A percentile compares a stretch with the other conserved stretches of the same genome.
Evolutionary conservation across 352 stramenopile species (phyloP).

Genomic region (Globisporangium sylvaticum): DNA sequence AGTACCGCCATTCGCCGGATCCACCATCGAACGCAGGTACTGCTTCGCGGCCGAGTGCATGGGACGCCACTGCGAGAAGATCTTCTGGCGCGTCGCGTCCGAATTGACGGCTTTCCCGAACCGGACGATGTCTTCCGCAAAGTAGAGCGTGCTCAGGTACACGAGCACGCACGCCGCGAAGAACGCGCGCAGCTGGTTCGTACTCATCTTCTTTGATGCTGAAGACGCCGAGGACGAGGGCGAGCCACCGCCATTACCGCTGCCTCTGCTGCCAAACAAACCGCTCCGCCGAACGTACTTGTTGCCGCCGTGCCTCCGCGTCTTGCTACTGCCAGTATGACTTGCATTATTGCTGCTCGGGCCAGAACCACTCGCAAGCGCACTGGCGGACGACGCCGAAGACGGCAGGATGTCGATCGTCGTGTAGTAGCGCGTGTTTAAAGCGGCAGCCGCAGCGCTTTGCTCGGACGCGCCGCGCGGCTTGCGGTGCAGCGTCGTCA

Average conservation of each 20-base stretch:
- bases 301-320: background rate
- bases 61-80: constrained; percentile 17
- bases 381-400: background rate
- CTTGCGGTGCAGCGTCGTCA: constrained; percentile 15
- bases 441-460: background rate
- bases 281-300: constrained; percentile 10
- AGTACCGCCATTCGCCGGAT: background rate
- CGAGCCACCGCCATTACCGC: background rate
- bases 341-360: background rate
- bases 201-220: constrained; percentile 16
- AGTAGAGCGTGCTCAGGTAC: constrained; percentile 16
- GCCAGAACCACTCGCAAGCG: background rate
- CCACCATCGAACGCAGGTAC: constrained; percentile 14
- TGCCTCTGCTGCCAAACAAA: background rate
- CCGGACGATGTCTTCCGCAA: constrained; percentile 16
- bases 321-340: constrained; percentile 8
- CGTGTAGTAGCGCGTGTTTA: constrained; percentile 7
- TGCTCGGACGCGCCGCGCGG: constrained; percentile 5
- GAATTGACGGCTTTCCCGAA: constrained; percentile 15
- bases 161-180: constrained; percentile 18
- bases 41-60: constrained; percentile 18
- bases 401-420: constrained; percentile 11
- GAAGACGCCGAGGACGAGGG: background rate
- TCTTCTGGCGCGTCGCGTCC: constrained; percentile 13
- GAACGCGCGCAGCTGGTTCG: constrained; percentile 16